These are phyloP conservation scores for Niebla homalea DNA, from an alignment of 495 filamentous ascomycete genomes.

Conservation along the genomic window DNA sequence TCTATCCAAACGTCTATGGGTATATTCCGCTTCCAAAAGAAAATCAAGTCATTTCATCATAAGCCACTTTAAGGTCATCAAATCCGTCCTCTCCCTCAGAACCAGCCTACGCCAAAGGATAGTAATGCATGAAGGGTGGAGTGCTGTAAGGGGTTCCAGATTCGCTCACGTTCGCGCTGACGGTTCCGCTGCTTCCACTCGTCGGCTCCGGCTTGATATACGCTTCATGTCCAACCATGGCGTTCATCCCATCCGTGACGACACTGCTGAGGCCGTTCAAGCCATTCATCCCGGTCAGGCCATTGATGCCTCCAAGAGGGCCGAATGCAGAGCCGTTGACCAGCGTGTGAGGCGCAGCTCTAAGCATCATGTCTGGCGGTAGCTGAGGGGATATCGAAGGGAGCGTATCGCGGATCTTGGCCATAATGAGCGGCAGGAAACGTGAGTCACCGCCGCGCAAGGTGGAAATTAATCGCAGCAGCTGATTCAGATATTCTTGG, in stretches of 20 bases:
- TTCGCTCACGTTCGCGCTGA: conserved; percentile 1
- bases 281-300: not conserved
- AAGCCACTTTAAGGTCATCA: not conserved
- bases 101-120: conserved; percentile 8
- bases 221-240: not conserved
- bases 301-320: not conserved
- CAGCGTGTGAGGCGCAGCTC: not conserved
- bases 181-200: conserved; percentile 1
- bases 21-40: not conserved
- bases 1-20: not conserved
- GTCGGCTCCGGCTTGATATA: conserved; percentile 8
- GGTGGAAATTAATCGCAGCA: conserved; percentile 49
- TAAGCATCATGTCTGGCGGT: conserved; percentile 7
- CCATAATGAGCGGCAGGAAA: conserved; percentile 56
- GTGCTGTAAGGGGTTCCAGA: conserved; percentile 10
- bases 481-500: conserved; percentile 56
- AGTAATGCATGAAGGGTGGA: conserved; percentile 13
- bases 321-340: not conserved
- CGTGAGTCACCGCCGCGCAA: conserved; percentile 58
- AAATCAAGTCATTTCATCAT: not conserved
- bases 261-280: not conserved
- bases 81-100: not conserved
- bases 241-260: conserved; percentile 3
- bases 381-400: conserved; percentile 40
- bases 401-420: conserved; percentile 54